Conservation (phyloP, 2,329 filamentous ascomycete genomes). For the Daldinia eschscholtzii region DNA sequence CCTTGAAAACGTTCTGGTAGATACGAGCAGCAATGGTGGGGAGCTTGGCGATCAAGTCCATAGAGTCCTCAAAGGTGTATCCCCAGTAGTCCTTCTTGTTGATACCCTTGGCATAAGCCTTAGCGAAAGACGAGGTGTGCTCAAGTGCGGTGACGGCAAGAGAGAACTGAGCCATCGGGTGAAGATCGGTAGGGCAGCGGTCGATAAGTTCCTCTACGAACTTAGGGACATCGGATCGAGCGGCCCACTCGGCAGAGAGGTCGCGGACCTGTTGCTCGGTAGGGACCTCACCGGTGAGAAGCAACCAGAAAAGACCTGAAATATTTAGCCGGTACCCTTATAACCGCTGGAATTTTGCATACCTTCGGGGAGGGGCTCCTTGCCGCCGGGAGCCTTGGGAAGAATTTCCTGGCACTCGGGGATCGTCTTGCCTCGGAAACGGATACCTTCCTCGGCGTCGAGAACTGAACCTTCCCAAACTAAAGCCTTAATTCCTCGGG, state of each 20-base stretch:
- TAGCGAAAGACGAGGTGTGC: slow-evolving; percentile 97
- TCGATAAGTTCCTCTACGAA: slow-evolving; percentile 99
- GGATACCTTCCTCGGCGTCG: slow-evolving; percentile 98
- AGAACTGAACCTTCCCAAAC: slow-evolving; percentile 99
- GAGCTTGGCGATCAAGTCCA: slow-evolving; percentile 99
- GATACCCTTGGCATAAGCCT: slow-evolving; percentile 98
- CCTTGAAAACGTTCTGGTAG: slow-evolving; percentile 99
- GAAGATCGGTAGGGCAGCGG: slow-evolving; percentile 97
- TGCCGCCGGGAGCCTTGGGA: slow-evolving; percentile 95
- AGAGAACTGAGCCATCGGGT: slow-evolving; percentile 99
- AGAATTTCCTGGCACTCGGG: slow-evolving; percentile 98
- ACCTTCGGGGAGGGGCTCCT: slow-evolving; percentile 97
- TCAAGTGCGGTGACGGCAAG: slow-evolving; percentile 97
- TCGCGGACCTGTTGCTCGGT: slow-evolving; percentile 98
- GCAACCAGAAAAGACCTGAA: slow-evolving; percentile 94
- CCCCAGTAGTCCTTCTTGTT: slow-evolving; percentile 99
- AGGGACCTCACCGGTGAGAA: slow-evolving; percentile 97
- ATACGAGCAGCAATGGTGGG: slow-evolving; percentile 98
- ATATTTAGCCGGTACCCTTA: slow-evolving; percentile 15
- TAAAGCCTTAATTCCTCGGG: slow-evolving; percentile 97
- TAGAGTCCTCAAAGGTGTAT: slow-evolving; percentile 99
- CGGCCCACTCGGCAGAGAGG: slow-evolving; percentile 98
- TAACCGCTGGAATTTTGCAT: slow-evolving; percentile 36
- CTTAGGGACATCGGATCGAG: slow-evolving; percentile 95
- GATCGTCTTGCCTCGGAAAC: slow-evolving; percentile 99